Percentiles rank a stretch among this genome's conserved stretches.
Conservation (phyloP, 176 grass and related monocot species). For the Thalia dealbata region DNA sequence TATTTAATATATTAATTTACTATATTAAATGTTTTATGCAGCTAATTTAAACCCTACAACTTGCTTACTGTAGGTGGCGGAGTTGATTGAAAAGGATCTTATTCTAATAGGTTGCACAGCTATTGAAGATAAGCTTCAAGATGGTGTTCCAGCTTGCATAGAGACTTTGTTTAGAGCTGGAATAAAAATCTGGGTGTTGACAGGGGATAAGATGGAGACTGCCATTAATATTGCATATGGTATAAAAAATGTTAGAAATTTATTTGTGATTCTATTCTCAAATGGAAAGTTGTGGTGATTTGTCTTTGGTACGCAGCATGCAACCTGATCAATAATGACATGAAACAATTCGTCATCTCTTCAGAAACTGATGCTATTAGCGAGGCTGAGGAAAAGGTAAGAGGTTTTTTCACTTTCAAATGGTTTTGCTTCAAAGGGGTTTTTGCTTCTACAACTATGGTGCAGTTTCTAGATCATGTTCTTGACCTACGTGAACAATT, state of each 20-base stretch:
- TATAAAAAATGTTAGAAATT: constrained; percentile 21
- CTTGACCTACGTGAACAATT: not conserved
- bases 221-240: constrained; percentile 99
- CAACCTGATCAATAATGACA: constrained; percentile 91
- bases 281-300: constrained; percentile 7
- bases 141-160: constrained; percentile 91
- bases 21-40: not conserved
- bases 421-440: not conserved
- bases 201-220: constrained; percentile 99
- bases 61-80: constrained; percentile 65
- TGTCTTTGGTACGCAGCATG: constrained; percentile 47
- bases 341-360: constrained; percentile 86
- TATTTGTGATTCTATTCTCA: constrained; percentile 8
- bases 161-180: constrained; percentile 92
- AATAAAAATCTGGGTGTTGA: constrained; percentile 99
- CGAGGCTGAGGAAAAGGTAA: constrained; percentile 89
- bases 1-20: too few relatives aligned
- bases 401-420: constrained; percentile 4
- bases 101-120: constrained; percentile 83
- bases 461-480: not conserved
- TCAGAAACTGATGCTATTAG: constrained; percentile 85
- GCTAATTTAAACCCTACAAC: constrained; percentile 8
- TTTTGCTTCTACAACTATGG: too few relatives aligned
- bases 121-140: constrained; percentile 99
- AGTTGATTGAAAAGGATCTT: constrained; percentile 92